Evolutionary conservation across 371 early-diverging fungal species (phyloP), one percentile per base, ranked within the genome.

Genomic region (Mucor indicus): DNA sequence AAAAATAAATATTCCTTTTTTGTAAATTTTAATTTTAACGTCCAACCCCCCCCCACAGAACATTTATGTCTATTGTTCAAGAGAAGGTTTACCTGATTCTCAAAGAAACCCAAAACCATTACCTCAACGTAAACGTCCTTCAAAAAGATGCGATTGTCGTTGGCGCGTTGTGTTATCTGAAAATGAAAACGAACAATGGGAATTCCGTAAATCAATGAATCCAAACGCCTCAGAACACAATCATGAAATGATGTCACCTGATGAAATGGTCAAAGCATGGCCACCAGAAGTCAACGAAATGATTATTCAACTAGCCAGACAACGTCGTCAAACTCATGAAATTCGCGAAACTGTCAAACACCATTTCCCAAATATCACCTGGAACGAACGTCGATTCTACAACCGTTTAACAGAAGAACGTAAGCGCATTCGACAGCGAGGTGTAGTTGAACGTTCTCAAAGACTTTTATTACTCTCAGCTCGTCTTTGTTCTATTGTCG

Each of bases 81-180:
- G 82, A 41, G 82, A 82, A 69, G 82, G 82, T 10, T 58, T 82
- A 9, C 75, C 80, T 6, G 82, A 82, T 43, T 79, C 79, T 12
- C 69, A 69, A 54, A 76, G 80, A 30, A 73, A 74, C 38, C 75
- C 78, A 30, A 75, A 77, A 58, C 69, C 77, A 13, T 55, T 64
- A 15, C 77, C 75, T 25, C 81, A 82, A 52, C 57, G 82, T 16
- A 82, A 82, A 50, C 67, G 82, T 21, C 66, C 79, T 1, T 80
- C 80, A 5, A 75, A 76, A 53, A 69, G 80, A 17, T 82, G 82
- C 32, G 82, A 80, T 48, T 82, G 82, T 62, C 79, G 79, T n/a
- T 82, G 82, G 82, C 67, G 82, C 13, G 77, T 81, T 11, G 79
- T 80, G 0, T 49, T 82, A 19, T 80, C 77, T 38, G 77, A 80